Evolutionary conservation across 2,329 filamentous ascomycete species (phyloP).

Genomic region (Neophaeococcomyces mojaviensis): DNA sequence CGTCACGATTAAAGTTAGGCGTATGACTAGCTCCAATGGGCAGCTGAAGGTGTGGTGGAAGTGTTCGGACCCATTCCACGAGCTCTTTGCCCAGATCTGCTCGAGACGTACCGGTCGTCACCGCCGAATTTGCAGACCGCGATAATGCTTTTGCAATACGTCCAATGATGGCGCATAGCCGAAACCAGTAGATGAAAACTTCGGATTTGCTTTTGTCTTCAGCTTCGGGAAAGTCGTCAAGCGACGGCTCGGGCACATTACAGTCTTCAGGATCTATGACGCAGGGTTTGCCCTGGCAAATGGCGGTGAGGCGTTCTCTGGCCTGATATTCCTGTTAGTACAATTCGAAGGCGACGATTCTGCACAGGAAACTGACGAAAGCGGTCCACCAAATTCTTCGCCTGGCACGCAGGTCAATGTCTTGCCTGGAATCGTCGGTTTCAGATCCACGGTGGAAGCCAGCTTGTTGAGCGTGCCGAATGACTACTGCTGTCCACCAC

Average conservation of each 20-base stretch:
- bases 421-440: conserved; percentile 8
- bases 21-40: conserved; percentile 27
- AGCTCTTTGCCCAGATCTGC: conserved; percentile 28
- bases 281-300: conserved; percentile 40
- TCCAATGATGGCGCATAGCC: conserved; percentile 36
- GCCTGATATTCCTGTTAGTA: conserved; percentile 15
- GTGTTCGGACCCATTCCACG: conserved; percentile 30
- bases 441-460: conserved; percentile 36
- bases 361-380: conserved; percentile 21
- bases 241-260: conserved; percentile 32
- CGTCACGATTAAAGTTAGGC: conserved; percentile 32
- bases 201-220: conserved; percentile 30
- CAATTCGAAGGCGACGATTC: background rate
- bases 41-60: conserved; percentile 30
- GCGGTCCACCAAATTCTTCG: conserved; percentile 38
- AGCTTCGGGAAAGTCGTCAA: conserved; percentile 32
- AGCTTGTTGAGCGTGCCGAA: conserved; percentile 39
- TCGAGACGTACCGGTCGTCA: conserved; percentile 17
- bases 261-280: conserved; percentile 39
- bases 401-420: conserved; percentile 24
- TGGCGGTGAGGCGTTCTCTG: conserved; percentile 34
- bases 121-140: too few species aligned
- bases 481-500: conserved; percentile 42
- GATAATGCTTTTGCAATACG: conserved; percentile 33
- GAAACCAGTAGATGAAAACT: conserved; percentile 39